A percentile compares a stretch with the other conserved stretches of the same genome.
phyloP scores from a whole-genome alignment of 202 grass and related monocot genomes.

The Alloteropsis angusta region DNA sequence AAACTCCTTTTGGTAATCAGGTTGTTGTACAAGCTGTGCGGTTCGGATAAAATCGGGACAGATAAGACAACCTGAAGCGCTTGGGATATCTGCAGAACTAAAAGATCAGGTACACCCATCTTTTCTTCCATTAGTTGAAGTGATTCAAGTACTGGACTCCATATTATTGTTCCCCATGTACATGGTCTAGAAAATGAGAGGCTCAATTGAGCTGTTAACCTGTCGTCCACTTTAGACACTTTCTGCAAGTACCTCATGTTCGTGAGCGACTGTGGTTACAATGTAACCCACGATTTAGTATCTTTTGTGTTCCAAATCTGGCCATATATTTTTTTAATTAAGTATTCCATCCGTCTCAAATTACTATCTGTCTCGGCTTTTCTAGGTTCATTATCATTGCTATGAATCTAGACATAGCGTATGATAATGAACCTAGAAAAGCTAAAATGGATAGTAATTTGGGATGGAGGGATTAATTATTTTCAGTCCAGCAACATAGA shows the following conservation, averaged over 20 bases:
- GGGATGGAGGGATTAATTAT: too few relatives aligned
- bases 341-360: too few relatives aligned
- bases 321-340: not conserved
- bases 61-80: slow-evolving; percentile 88
- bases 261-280: not conserved
- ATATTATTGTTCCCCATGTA: not conserved
- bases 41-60: slow-evolving; percentile 83
- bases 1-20: slow-evolving; percentile 22
- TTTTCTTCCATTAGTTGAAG: not conserved
- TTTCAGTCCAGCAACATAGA: not conserved
- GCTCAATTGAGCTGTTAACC: not conserved
- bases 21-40: slow-evolving; percentile 94
- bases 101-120: slow-evolving; percentile 46
- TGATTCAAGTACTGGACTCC: not conserved
- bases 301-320: not conserved
- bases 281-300: not conserved
- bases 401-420: too few relatives aligned
- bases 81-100: slow-evolving; percentile 90
- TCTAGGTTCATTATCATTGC: too few relatives aligned
- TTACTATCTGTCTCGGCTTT: too few relatives aligned
- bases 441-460: too few relatives aligned
- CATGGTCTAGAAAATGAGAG: not conserved
- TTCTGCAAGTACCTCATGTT: not conserved
- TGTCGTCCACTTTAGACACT: not conserved
- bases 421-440: too few relatives aligned